These are phyloP conservation scores for Creolimax fragrantissima DNA, from an alignment of 78 protist species.

Conservation along the genomic window DNA sequence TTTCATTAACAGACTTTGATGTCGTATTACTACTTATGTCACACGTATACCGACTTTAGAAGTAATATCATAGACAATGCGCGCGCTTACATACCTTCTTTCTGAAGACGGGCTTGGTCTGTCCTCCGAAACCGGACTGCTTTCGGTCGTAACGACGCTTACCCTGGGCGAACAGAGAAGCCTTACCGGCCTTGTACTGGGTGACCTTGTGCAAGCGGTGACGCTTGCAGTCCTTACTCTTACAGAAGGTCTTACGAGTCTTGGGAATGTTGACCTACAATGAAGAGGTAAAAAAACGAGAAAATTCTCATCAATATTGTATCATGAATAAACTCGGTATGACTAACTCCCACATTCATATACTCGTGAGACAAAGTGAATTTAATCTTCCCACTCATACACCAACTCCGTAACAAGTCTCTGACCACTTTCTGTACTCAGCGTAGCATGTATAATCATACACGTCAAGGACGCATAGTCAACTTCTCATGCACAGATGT, in stretches of 20 bases:
- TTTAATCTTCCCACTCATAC: no score
- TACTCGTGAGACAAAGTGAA: no score
- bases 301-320: background rate
- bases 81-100: slow-evolving; percentile 81
- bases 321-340: background rate
- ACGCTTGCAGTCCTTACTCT: slow-evolving; percentile 65
- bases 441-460: no score
- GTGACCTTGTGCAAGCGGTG: slow-evolving; percentile 89
- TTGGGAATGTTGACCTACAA: slow-evolving; percentile 92
- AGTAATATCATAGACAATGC: no score
- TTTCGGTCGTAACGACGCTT: slow-evolving; percentile 98
- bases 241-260: slow-evolving; percentile 85
- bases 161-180: slow-evolving; percentile 90
- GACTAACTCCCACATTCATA: no score
- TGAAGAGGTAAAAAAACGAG: background rate
- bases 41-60: no score
- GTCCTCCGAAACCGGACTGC: slow-evolving; percentile 99
- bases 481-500: no score
- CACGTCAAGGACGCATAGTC: no score
- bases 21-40: no score
- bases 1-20: no score
- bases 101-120: slow-evolving; percentile 98
- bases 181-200: slow-evolving; percentile 97
- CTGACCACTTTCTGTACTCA: no score
- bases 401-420: no score